These are phyloP conservation scores for Elongisporangium senticosum DNA, from an alignment of 352 stramenopile genomes.

Conservation along the genomic window DNA sequence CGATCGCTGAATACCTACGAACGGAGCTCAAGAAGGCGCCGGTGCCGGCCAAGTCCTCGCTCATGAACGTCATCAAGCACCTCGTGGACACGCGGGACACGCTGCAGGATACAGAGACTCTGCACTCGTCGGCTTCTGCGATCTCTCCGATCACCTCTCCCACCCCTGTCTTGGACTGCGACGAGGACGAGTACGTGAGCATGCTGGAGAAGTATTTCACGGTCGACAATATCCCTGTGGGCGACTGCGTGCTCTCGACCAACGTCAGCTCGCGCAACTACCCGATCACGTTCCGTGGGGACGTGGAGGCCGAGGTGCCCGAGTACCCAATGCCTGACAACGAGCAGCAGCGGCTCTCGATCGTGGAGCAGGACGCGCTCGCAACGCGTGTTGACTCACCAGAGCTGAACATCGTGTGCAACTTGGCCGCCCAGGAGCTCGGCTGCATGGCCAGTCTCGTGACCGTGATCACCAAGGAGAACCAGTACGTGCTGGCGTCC, in stretches of 20 bases:
- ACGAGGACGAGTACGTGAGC: background rate
- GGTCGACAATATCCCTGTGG: background rate
- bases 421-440: conserved; percentile 26
- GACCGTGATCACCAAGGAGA: conserved; percentile 22
- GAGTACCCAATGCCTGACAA: conserved; percentile 24
- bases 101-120: background rate
- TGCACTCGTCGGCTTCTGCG: background rate
- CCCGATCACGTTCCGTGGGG: background rate
- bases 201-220: background rate
- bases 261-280: background rate
- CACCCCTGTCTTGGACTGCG: background rate
- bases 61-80: conserved; percentile 33
- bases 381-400: conserved; percentile 13
- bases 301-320: conserved; percentile 2
- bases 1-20: background rate
- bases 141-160: background rate
- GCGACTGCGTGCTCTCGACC: background rate
- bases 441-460: conserved; percentile 18
- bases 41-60: conserved; percentile 12
- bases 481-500: conserved; percentile 21
- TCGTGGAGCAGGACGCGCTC: conserved; percentile 17
- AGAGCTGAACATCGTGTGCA: conserved; percentile 28
- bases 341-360: conserved; percentile 15
- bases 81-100: conserved; percentile 10
- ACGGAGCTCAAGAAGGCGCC: background rate